Percentiles rank a stretch among this genome's conserved stretches.
These are phyloP conservation scores for Solanum ossicruentum DNA, from an alignment of 257 asterid genomes.

Conservation along the genomic window DNA sequence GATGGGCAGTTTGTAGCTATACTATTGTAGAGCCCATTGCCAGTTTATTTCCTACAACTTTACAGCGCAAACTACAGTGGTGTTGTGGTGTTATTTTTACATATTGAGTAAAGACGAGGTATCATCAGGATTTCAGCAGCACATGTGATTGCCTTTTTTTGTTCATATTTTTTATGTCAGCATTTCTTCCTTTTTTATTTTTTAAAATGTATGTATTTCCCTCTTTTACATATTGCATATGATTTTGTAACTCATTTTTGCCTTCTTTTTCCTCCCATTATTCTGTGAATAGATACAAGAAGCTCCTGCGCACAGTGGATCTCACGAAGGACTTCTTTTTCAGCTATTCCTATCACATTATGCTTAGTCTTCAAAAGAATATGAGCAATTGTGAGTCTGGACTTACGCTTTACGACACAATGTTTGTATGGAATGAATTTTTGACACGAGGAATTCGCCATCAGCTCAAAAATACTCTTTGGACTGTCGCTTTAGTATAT, in stretches of 20 bases:
- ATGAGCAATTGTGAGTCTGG: constrained; percentile 52
- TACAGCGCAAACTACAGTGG: constrained; percentile 54
- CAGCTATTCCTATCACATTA: constrained; percentile 90
- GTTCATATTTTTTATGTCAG: constrained; percentile 2
- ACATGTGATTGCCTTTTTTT: constrained; percentile 11
- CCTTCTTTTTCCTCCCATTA: constrained; percentile 22
- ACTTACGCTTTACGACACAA: constrained; percentile 56
- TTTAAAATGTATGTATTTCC: not conserved
- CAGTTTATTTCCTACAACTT: constrained; percentile 35
- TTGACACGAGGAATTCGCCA: constrained; percentile 76
- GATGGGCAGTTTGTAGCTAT: constrained; percentile 18
- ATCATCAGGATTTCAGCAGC: constrained; percentile 44
- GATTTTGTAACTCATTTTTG: constrained; percentile 32
- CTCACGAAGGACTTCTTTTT: constrained; percentile 94
- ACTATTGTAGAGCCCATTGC: constrained; percentile 31
- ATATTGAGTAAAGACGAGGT: constrained; percentile 64
- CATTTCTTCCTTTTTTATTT: not conserved
- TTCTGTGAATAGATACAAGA: constrained; percentile 69
- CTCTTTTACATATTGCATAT: not conserved
- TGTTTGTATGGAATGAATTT: constrained; percentile 99
- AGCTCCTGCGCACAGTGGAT: constrained; percentile 82
- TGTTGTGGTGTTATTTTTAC: constrained; percentile 55
- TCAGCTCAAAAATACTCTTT: constrained; percentile 62
- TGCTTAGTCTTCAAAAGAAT: constrained; percentile 91
- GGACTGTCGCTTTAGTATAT: constrained; percentile 90